Evolutionary conservation across 1,284 basidiomycete genomes (phyloP).

Genomic region (Ceratobasidium sp.): DNA sequence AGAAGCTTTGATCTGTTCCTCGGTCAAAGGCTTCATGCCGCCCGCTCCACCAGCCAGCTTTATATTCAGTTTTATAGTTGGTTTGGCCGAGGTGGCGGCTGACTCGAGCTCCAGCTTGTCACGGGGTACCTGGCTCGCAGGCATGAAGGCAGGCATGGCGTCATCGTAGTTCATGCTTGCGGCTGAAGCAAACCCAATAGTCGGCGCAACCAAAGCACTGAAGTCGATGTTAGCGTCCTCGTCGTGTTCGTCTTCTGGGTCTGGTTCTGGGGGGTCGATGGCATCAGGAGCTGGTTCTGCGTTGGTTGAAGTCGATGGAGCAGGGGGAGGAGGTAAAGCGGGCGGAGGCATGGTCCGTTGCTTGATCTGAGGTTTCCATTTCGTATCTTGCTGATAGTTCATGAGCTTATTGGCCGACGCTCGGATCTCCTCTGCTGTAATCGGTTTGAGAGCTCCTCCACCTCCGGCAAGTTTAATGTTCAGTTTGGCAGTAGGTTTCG

Average conservation of each 20-base stretch:
- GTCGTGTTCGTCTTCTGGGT: background rate
- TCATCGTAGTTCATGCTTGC: slow-evolving; percentile 10
- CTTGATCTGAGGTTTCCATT: slow-evolving; percentile 18
- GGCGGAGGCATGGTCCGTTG: slow-evolving; percentile 7
- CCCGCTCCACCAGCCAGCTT: slow-evolving; percentile 29
- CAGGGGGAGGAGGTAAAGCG: background rate
- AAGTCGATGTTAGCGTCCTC: slow-evolving; percentile 24
- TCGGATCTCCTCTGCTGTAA: slow-evolving; percentile 22
- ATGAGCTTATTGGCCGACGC: slow-evolving; percentile 25
- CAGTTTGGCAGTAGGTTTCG: slow-evolving; percentile 1
- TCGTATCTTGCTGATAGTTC: slow-evolving; percentile 22
- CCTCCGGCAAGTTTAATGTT: slow-evolving; percentile 26
- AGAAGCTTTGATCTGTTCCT: slow-evolving; percentile 30
- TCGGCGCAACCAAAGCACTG: slow-evolving; percentile 1
- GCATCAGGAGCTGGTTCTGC: background rate
- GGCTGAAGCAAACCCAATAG: background rate
- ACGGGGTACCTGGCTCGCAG: slow-evolving; percentile 29
- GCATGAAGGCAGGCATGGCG: slow-evolving; percentile 32
- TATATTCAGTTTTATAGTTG: slow-evolving; percentile 3
- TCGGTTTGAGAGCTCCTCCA: slow-evolving; percentile 20
- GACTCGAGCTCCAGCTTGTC: slow-evolving; percentile 14
- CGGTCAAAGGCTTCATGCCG: slow-evolving; percentile 23
- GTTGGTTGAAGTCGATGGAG: background rate
- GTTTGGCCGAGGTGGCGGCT: background rate
- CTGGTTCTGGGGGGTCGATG: background rate